Conservation (phyloP, 805 yeast species). For the Groenewaldozyma tartarivorans region DNA sequence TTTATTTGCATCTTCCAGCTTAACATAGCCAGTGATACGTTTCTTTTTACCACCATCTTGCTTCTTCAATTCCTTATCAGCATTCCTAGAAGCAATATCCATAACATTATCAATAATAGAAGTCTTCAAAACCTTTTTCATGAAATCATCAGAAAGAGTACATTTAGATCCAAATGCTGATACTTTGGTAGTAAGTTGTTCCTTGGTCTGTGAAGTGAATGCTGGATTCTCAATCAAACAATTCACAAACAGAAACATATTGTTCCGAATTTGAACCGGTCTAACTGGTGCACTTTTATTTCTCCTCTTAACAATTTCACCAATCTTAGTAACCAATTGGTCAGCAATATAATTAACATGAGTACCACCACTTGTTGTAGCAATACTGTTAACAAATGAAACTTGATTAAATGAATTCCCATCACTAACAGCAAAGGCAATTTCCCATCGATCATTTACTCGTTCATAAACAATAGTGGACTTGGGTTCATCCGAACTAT, state of each 20-base stretch:
- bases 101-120: slow-evolving; percentile 60
- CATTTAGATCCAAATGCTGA: slow-evolving; percentile 83
- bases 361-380: slow-evolving; percentile 95
- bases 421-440: slow-evolving; percentile 90
- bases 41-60: slow-evolving; percentile 77
- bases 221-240: slow-evolving; percentile 95
- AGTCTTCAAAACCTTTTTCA: slow-evolving; percentile 63
- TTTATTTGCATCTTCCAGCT: slow-evolving; percentile 88
- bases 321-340: slow-evolving; percentile 67
- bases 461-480: slow-evolving; percentile 70
- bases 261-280: slow-evolving; percentile 80
- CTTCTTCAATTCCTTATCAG: slow-evolving; percentile 75
- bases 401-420: slow-evolving; percentile 77
- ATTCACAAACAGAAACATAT: slow-evolving; percentile 84
- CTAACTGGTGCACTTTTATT: slow-evolving; percentile 59
- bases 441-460: slow-evolving; percentile 85
- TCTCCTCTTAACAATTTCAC: slow-evolving; percentile 64
- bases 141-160: slow-evolving; percentile 67
- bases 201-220: slow-evolving; percentile 95
- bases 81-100: slow-evolving; percentile 80
- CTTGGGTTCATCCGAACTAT: slow-evolving; percentile 14
- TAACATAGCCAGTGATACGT: slow-evolving; percentile 81
- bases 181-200: slow-evolving; percentile 82
- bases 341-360: slow-evolving; percentile 84
- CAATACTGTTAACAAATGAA: slow-evolving; percentile 94